Conservation (phyloP, 1,284 basidiomycete genomes). For the Veloboletus limbatus region DNA sequence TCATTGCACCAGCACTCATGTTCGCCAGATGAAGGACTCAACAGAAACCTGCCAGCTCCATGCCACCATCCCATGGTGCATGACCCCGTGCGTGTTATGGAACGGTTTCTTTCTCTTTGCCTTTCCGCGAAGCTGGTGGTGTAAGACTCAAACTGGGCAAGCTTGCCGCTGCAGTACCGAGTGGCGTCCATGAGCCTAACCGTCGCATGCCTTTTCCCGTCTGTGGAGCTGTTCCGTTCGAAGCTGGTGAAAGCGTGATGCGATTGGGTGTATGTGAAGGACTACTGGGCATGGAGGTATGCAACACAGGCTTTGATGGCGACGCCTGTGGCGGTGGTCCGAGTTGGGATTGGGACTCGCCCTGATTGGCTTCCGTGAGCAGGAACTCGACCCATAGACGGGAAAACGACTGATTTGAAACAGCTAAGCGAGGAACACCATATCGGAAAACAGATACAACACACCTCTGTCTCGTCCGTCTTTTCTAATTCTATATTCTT, state of each 20-base stretch:
- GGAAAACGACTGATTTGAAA: slow-evolving; percentile 80
- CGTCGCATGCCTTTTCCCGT: slow-evolving; percentile 40
- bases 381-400: slow-evolving; percentile 95
- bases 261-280: slow-evolving; percentile 40
- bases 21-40: background rate
- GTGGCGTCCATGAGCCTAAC: slow-evolving; percentile 45
- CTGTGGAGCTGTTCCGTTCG: slow-evolving; percentile 31
- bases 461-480: slow-evolving; percentile 75
- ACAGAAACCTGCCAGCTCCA: background rate
- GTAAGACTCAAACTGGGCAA: slow-evolving; percentile 48
- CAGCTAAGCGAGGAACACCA: background rate
- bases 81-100: slow-evolving; percentile 16
- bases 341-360: slow-evolving; percentile 34
- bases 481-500: slow-evolving; percentile 60
- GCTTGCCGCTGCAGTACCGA: slow-evolving; percentile 41
- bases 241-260: slow-evolving; percentile 10
- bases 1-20: slow-evolving; percentile 8
- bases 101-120: slow-evolving; percentile 46
- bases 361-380: slow-evolving; percentile 79
- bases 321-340: slow-evolving; percentile 20
- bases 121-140: slow-evolving; percentile 41
- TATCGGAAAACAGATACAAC: slow-evolving; percentile 7
- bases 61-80: background rate
- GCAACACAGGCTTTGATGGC: slow-evolving; percentile 34
- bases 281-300: slow-evolving; percentile 49